Percentiles rank a stretch among this genome's conserved stretches.
Evolutionary conservation across 371 early-diverging fungal genomes (phyloP).

Genomic region (Cokeromyces recurvatus): DNA sequence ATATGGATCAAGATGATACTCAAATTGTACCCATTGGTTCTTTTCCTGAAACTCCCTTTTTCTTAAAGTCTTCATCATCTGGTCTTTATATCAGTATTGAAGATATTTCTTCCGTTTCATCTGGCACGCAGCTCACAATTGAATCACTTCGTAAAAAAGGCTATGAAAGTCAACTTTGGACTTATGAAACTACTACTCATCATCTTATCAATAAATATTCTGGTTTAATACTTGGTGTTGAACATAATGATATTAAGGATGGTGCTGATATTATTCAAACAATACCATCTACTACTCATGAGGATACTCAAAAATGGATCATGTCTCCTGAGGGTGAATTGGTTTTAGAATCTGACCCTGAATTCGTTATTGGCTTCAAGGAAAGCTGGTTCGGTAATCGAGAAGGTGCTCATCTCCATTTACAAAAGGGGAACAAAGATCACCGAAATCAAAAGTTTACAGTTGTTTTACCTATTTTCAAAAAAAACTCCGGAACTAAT

Average conservation of each 20-base stretch:
- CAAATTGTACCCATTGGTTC: slow-evolving; percentile 23
- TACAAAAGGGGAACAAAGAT: slow-evolving; percentile 28
- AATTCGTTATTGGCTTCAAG: slow-evolving; percentile 48
- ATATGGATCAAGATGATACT: slow-evolving; percentile 28
- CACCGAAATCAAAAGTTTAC: slow-evolving; percentile 29
- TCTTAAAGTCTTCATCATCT: slow-evolving; percentile 33
- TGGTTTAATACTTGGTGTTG: slow-evolving; percentile 46
- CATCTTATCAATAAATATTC: slow-evolving; percentile 46
- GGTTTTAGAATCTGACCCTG: slow-evolving; percentile 30
- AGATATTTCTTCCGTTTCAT: slow-evolving; percentile 6
- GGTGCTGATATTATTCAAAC: slow-evolving; percentile 43
- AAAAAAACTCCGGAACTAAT: slow-evolving; percentile 13
- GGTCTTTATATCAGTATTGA: slow-evolving; percentile 35
- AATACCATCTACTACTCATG: slow-evolving; percentile 13
- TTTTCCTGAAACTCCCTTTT: slow-evolving; percentile 38
- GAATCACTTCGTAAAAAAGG: slow-evolving; percentile 27
- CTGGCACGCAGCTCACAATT: slow-evolving; percentile 27
- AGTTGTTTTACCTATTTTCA: slow-evolving; percentile 40
- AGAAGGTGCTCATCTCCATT: slow-evolving; percentile 40
- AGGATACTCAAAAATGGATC: slow-evolving; percentile 31
- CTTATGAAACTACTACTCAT: slow-evolving; percentile 31
- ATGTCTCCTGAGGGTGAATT: slow-evolving; percentile 33
- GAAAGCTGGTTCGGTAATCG: slow-evolving; percentile 43
- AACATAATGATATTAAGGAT: slow-evolving; percentile 30
- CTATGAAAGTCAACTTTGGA: slow-evolving; percentile 52